phyloP scores from a whole-genome alignment of 495 filamentous ascomycete genomes.

The Daldinia decipiens region DNA sequence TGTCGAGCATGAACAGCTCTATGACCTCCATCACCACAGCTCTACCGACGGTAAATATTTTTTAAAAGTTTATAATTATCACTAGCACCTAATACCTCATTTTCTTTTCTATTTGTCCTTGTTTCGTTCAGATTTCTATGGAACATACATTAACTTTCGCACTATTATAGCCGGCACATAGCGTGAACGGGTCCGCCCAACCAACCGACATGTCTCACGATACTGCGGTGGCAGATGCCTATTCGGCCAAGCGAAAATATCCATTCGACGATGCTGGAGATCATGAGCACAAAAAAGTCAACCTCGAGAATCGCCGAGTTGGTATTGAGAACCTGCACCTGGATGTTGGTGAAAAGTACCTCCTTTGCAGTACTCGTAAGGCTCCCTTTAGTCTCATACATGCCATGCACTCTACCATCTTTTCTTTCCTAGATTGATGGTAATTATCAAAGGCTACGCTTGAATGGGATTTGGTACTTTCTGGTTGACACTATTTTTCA shows the following conservation, averaged over 20 bases:
- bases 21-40: conserved; percentile 57
- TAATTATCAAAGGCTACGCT: conserved; percentile 19
- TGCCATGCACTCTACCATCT: conserved; percentile 21
- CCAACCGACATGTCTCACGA: conserved; percentile 55
- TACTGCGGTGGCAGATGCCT: conserved; percentile 53
- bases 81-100: background rate
- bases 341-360: conserved; percentile 67
- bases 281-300: conserved; percentile 65
- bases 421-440: conserved; percentile 22
- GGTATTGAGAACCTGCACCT: conserved; percentile 65
- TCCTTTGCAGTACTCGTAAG: conserved; percentile 71
- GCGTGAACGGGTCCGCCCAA: conserved; percentile 64
- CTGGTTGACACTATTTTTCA: conserved; percentile 61
- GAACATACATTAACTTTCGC: background rate
- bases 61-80: background rate
- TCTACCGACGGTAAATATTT: conserved; percentile 54
- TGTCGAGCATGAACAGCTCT: conserved; percentile 57
- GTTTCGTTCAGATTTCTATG: background rate
- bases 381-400: conserved; percentile 56
- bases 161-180: conserved; percentile 58
- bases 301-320: conserved; percentile 62
- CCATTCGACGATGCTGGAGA: conserved; percentile 57
- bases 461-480: conserved; percentile 39
- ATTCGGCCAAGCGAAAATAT: conserved; percentile 65
- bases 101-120: background rate